Base-by-base conservation (phyloP, 495 filamentous ascomycete genomes). In the Terfezia boudieri region DNA sequence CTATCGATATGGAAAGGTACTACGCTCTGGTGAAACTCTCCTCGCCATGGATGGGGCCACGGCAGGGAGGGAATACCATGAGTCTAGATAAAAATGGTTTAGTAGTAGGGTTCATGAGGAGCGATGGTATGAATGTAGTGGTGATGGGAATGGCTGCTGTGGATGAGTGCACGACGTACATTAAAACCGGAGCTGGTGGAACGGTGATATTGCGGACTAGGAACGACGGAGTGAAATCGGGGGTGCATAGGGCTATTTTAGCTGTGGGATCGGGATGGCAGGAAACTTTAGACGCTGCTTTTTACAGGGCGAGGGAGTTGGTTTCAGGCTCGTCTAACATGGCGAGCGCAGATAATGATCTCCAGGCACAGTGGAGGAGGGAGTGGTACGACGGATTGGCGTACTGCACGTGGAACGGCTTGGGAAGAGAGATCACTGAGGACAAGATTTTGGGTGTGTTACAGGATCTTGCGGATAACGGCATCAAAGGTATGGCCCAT, bases 331-430 rank as follows among this genome's bases (percentile, higher is more conserved):
- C 9, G 51, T 51, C 26, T 36, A 56, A 58, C 46, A 63, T n/a
- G 20, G 53, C 56, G 23, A 26, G 36, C 52, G 20, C 55, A 22
- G 64, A 58, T 36, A 60, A 60, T 67, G 67, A 56, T 67, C 68
- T 71, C n/a, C 64, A 70, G 4, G 69, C 73, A 55, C 67, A 68
- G 20, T 55, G 77, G 50, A 70, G 77, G 52, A 67, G 78, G 11
- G 71, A 84, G 59, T 94, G 88, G 86, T 70, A 85, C 32, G 90
- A 98, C 67, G 90, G 90, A 9, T 62, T 80, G 46, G 76, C 75
- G 36, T 80, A 76, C 53, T 80, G 77, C 67, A 98, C 90, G 9
- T 96, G 90, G 90, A 96, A 96, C 64, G 81, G 78, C 1, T 72
- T 98, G 0, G 90, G 90, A 0, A 85, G 88, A 64, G 67, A 79